Evolutionary conservation across 345 rosid species (phyloP).

Genomic region (Eucalyptus curtisii): DNA sequence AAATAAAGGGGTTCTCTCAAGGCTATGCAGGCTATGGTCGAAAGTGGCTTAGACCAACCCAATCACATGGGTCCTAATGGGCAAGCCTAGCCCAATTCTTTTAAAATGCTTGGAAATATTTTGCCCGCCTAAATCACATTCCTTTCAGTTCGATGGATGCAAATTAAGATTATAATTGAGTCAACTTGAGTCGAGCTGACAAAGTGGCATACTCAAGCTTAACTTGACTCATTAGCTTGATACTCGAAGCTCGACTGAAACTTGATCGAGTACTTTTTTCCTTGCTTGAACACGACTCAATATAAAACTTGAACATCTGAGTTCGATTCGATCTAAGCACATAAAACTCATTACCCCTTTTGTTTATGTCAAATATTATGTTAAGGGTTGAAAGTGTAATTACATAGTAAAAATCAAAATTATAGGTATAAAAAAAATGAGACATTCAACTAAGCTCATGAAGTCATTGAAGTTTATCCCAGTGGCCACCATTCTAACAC

Average conservation of each 20-base stretch:
- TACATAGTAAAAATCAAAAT: neutral
- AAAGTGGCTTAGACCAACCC: neutral
- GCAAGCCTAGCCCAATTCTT: neutral
- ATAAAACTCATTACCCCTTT: neutral
- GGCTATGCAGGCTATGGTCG: neutral
- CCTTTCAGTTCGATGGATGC: neutral
- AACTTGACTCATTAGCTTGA: neutral
- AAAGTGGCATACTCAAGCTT: neutral
- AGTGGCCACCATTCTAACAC: fast-evolving
- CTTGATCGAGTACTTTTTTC: neutral
- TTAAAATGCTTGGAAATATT: neutral
- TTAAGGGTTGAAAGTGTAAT: neutral
- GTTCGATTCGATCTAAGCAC: neutral
- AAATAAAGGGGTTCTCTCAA: neutral
- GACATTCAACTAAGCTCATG: neutral
- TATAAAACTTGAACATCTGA: fast-evolving
- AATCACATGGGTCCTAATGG: neutral
- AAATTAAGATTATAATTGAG: neutral
- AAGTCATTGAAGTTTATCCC: neutral
- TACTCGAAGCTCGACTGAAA: neutral
- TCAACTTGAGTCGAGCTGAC: neutral
- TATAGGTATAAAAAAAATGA: neutral
- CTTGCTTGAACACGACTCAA: fast-evolving
- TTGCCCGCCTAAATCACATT: neutral
- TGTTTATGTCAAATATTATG: neutral